Conservation (phyloP, 495 filamentous ascomycete species). For the Polyplosphaeria fusca region DNA sequence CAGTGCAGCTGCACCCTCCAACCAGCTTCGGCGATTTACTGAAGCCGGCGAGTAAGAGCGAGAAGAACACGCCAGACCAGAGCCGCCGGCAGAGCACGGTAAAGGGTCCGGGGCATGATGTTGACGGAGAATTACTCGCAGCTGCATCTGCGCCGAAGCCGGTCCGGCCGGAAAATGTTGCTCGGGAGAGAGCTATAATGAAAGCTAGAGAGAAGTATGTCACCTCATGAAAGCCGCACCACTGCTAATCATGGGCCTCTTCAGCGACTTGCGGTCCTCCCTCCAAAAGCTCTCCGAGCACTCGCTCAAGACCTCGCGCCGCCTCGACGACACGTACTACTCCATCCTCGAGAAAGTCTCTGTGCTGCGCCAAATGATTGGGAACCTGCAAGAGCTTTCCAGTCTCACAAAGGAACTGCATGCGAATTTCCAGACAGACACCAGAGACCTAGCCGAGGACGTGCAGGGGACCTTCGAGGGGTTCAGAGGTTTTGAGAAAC, state of each 20-base stretch:
- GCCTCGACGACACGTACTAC: constrained; percentile 85
- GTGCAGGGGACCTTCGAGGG: constrained; percentile 62
- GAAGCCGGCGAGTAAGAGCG: constrained; percentile 25
- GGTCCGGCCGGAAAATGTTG: constrained; percentile 46
- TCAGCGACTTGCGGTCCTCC: constrained; percentile 36
- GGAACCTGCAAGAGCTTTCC: constrained; percentile 66
- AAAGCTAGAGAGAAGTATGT: constrained; percentile 51
- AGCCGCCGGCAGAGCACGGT: constrained; percentile 17
- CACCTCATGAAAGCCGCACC: neutral
- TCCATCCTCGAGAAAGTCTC: constrained; percentile 74
- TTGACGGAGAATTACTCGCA: neutral
- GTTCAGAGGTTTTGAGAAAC: constrained; percentile 65
- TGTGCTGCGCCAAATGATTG: constrained; percentile 63
- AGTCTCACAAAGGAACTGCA: constrained; percentile 59
- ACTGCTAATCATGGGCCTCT: constrained; percentile 4
- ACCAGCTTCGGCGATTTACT: constrained; percentile 28
- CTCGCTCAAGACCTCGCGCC: constrained; percentile 58
- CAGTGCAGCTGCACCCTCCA: constrained; percentile 23
- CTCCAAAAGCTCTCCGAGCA: constrained; percentile 41
- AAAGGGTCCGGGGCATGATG: neutral
- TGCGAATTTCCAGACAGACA: constrained; percentile 59
- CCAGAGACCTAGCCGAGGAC: constrained; percentile 58
- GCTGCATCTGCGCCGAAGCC: constrained; percentile 25
- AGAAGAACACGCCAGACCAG: constrained; percentile 3
- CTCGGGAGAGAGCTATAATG: constrained; percentile 42